Conservation (phyloP, 768 basidiomycete genomes). For the Gautieria morchelliformis region DNA sequence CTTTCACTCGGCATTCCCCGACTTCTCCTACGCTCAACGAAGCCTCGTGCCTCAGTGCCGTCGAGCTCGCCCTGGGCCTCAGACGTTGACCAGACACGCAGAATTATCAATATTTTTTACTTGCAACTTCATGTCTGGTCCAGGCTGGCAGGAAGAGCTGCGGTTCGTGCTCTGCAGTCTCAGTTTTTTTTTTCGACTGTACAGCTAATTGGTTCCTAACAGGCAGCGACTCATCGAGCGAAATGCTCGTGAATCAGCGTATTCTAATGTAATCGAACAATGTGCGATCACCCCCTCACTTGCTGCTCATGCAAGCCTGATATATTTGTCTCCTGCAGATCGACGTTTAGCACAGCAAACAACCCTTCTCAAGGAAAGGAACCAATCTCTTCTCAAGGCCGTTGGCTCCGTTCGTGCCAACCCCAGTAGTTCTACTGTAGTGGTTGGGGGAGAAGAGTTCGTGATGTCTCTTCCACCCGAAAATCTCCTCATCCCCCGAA, state of each 20-base stretch:
- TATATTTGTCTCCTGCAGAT: slow-evolving; percentile 39
- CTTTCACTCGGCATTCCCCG: not conserved
- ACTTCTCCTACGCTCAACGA: not conserved
- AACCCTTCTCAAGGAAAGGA: slow-evolving; percentile 84
- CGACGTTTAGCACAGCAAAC: slow-evolving; percentile 88
- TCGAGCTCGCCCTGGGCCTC: not conserved
- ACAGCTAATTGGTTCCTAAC: slow-evolving; percentile 72
- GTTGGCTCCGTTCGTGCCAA: slow-evolving; percentile 63
- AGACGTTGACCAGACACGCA: not conserved
- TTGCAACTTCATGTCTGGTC: slow-evolving; percentile 5
- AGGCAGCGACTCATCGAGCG: slow-evolving; percentile 73
- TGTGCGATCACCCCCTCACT: slow-evolving; percentile 41
- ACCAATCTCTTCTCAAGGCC: slow-evolving; percentile 78
- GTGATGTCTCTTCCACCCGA: slow-evolving; percentile 19
- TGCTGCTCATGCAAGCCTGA: slow-evolving; percentile 10
- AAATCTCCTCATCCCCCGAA: not conserved
- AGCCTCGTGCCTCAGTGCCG: not conserved
- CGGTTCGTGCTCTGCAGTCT: not conserved
- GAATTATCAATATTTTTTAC: not conserved
- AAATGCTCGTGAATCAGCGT: slow-evolving; percentile 72
- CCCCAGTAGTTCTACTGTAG: slow-evolving; percentile 52
- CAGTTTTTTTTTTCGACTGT: slow-evolving; percentile 11
- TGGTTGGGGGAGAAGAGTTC: slow-evolving; percentile 65
- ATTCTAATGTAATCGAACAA: slow-evolving; percentile 83
- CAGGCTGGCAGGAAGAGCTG: slow-evolving; percentile 11